Percentiles rank a stretch among this genome's conserved stretches.
phyloP scores from a whole-genome alignment of 352 stramenopile genomes.

The Pythium pyrilobum region DNA sequence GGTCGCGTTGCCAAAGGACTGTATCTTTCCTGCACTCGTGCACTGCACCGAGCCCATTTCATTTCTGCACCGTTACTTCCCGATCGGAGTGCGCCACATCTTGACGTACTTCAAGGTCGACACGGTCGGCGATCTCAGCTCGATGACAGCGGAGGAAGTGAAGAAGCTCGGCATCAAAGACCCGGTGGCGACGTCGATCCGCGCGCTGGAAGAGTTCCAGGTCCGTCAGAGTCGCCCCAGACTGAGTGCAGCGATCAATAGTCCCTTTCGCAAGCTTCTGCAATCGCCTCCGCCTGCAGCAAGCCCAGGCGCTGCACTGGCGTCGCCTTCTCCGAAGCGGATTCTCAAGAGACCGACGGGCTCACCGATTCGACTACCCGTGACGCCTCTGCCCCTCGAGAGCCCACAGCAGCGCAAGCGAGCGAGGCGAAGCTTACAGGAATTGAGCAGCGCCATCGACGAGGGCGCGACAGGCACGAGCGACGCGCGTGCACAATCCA shows the following conservation, averaged over 20 bases:
- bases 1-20: not conserved
- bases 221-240: slow-evolving; percentile 32
- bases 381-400: slow-evolving; percentile 23
- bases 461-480: not conserved
- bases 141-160: slow-evolving; percentile 40
- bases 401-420: slow-evolving; percentile 38
- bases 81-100: slow-evolving; percentile 45
- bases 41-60: slow-evolving; percentile 44
- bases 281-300: slow-evolving; percentile 11
- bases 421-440: slow-evolving; percentile 32
- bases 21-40: slow-evolving; percentile 44
- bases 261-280: slow-evolving; percentile 30
- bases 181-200: slow-evolving; percentile 38
- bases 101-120: slow-evolving; percentile 65
- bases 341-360: slow-evolving; percentile 30
- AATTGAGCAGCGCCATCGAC: slow-evolving; percentile 26
- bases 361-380: slow-evolving; percentile 6
- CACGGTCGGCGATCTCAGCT: slow-evolving; percentile 62
- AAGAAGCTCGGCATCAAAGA: slow-evolving; percentile 60
- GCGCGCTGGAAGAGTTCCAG: slow-evolving; percentile 54
- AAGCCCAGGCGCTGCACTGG: not conserved
- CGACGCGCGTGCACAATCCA: slow-evolving; percentile 9
- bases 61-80: slow-evolving; percentile 43
- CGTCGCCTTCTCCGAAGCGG: slow-evolving; percentile 28
- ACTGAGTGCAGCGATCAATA: slow-evolving; percentile 18